Evolutionary conservation across 257 asterid species (phyloP).

Genomic region (Nicotiana knightiana): DNA sequence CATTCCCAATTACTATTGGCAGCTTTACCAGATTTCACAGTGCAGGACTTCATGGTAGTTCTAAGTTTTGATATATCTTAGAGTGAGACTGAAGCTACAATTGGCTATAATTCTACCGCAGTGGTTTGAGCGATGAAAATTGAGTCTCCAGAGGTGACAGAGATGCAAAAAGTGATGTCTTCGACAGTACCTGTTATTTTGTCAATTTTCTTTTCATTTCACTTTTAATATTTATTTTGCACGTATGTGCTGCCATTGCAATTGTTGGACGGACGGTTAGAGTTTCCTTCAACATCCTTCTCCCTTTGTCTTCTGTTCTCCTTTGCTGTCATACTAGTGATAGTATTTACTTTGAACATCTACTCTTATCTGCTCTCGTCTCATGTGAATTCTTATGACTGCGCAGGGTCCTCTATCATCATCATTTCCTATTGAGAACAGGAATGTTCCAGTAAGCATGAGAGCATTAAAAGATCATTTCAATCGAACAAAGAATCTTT

Average conservation of each 20-base stretch:
- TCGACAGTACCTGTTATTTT: not conserved
- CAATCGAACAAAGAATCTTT: conserved; percentile 56
- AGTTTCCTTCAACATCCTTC: not conserved
- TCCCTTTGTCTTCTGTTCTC: not conserved
- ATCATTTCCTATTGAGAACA: conserved; percentile 82
- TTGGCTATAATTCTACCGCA: not conserved
- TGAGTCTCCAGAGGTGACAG: not conserved
- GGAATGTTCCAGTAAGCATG: conserved; percentile 45
- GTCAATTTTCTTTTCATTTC: not conserved
- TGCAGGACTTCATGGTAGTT: not conserved
- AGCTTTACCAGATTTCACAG: not conserved
- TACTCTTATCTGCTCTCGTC: conserved; percentile 1
- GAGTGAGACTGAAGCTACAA: not conserved
- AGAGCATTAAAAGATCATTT: conserved; percentile 71
- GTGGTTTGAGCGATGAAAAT: not conserved
- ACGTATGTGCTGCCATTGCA: not conserved
- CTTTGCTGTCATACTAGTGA: not conserved
- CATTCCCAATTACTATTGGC: not conserved
- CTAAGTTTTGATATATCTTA: not conserved
- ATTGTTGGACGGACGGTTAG: not conserved
- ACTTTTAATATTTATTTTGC: not conserved
- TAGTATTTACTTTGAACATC: not conserved
- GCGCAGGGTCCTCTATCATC: conserved; percentile 89
- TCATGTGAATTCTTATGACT: conserved; percentile 8
- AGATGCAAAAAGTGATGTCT: not conserved